Evolutionary conservation across 495 filamentous ascomycete genomes (phyloP).

Genomic region (Lophiotrema nucula): DNA sequence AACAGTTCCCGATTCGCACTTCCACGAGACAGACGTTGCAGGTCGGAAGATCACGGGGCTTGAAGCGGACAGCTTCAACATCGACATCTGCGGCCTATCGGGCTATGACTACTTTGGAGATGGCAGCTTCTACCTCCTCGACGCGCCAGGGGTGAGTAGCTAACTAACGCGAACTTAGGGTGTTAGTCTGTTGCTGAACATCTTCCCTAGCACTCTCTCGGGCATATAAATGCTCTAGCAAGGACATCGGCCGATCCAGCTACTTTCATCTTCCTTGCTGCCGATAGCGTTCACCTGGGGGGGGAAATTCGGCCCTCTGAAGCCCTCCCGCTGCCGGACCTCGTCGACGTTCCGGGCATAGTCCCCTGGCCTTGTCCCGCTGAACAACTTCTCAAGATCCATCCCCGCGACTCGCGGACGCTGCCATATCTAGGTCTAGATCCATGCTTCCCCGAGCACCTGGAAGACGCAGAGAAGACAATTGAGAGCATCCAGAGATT

Average conservation of each 20-base stretch:
- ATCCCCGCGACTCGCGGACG: neutral
- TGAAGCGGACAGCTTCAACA: neutral
- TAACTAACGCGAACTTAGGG: too few species aligned
- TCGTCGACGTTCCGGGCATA: neutral
- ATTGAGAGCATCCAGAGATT: neutral
- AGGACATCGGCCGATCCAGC: neutral
- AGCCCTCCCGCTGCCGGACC: neutral
- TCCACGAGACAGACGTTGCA: neutral
- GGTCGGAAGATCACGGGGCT: neutral
- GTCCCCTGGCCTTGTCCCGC: neutral
- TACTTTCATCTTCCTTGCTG: slow-evolving; percentile 2
- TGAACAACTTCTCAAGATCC: neutral
- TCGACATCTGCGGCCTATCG: neutral
- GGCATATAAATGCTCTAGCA: neutral
- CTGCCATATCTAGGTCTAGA: neutral
- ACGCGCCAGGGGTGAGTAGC: neutral
- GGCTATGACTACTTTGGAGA: neutral
- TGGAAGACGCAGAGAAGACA: neutral
- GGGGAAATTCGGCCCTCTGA: neutral
- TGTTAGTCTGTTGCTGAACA: neutral
- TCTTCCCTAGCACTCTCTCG: neutral
- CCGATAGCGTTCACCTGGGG: neutral
- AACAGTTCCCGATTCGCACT: neutral
- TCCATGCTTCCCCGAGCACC: neutral
- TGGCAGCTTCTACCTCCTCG: slow-evolving; percentile 2